These are phyloP conservation scores for Tylopilus sp. DNA, from an alignment of 1,284 basidiomycete species.

Conservation along the genomic window DNA sequence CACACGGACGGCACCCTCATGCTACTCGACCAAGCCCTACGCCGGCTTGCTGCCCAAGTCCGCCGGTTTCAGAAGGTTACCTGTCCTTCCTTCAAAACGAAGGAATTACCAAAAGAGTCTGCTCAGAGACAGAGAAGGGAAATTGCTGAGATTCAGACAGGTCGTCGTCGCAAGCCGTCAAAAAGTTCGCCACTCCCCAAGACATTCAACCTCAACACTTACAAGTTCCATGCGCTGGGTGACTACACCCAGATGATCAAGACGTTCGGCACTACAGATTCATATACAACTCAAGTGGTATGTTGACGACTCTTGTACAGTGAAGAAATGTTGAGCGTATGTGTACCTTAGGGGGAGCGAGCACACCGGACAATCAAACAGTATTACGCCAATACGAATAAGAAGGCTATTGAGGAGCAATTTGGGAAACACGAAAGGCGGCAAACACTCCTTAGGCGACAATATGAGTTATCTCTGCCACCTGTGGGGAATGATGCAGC, in stretches of 20 bases:
- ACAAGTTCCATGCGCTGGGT: background rate
- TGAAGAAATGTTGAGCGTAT: too few species aligned
- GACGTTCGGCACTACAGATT: background rate
- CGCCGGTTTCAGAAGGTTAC: background rate
- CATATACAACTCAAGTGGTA: background rate
- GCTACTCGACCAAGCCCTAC: background rate
- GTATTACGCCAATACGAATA: slow-evolving; percentile 5
- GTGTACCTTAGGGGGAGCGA: background rate
- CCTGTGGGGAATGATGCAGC: background rate
- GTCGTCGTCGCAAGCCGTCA: background rate
- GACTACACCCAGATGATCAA: background rate
- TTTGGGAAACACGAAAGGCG: background rate
- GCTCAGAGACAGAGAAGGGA: background rate
- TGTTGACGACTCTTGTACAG: too few species aligned
- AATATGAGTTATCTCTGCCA: background rate
- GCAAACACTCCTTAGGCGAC: background rate
- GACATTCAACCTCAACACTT: background rate
- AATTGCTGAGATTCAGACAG: background rate
- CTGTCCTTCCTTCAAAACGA: background rate
- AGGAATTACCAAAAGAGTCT: background rate
- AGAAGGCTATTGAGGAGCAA: slow-evolving; percentile 1
- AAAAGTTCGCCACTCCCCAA: background rate
- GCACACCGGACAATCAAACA: slow-evolving; percentile 3
- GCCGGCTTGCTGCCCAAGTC: background rate
- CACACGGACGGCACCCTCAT: background rate